A percentile compares a stretch with the other conserved stretches of the same genome.
Evolutionary conservation across 305 asterid species (phyloP).

Genomic region (Withania somnifera): DNA sequence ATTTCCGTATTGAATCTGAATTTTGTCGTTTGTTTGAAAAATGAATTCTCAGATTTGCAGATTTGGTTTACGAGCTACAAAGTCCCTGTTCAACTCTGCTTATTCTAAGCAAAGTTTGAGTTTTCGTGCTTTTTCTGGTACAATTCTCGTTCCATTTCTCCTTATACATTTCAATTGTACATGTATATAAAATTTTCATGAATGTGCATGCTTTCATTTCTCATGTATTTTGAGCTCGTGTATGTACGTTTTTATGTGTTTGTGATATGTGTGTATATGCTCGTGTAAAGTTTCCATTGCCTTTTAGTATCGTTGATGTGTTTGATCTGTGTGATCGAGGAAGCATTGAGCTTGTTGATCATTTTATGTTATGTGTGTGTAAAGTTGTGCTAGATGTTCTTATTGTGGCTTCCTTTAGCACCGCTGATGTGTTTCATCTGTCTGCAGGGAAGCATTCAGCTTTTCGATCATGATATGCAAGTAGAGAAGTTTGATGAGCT

Average conservation of each 20-base stretch:
- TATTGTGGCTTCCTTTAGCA: too few relatives aligned
- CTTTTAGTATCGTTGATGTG: not conserved
- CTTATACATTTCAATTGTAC: too few relatives aligned
- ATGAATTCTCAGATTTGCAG: constrained; percentile 81
- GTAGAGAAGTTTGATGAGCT: too few relatives aligned
- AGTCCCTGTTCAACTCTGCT: constrained; percentile 49
- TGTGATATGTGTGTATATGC: not conserved
- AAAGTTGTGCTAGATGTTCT: too few relatives aligned
- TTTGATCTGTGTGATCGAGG: too few relatives aligned
- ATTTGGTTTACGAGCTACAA: constrained; percentile 47
- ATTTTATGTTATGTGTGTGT: too few relatives aligned
- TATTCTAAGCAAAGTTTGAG: constrained; percentile 66
- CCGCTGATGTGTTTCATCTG: not conserved
- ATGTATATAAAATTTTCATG: not conserved
- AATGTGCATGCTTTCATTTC: not conserved
- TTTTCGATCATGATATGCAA: not conserved
- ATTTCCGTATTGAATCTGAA: not conserved
- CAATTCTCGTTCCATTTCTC: not conserved
- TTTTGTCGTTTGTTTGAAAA: not conserved
- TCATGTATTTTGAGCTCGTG: not conserved
- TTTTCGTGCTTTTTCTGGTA: constrained; percentile 64
- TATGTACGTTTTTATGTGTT: too few relatives aligned
- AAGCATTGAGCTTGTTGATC: too few relatives aligned
- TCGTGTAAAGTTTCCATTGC: not conserved
- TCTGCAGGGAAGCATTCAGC: not conserved